Conservation (phyloP, 805 yeast genomes). For the Metschnikowia hibisci region DNA sequence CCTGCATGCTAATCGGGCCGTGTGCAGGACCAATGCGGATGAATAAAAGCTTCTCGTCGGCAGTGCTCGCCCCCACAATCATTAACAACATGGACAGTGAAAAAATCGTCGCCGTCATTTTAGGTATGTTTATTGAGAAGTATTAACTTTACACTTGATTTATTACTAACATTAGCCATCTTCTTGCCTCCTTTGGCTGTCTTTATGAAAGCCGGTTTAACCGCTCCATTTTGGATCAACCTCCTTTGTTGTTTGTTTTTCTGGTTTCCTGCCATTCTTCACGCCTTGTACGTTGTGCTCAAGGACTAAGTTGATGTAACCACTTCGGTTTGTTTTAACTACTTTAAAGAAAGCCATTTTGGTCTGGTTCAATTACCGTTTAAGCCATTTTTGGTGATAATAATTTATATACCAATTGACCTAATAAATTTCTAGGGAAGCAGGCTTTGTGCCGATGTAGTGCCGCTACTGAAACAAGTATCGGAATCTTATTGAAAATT, state of each 20-base stretch:
- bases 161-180: slow-evolving; percentile 42
- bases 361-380: too few relatives aligned
- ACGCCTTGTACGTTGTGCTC: slow-evolving; percentile 63
- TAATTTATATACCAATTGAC: too few relatives aligned
- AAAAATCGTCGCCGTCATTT: slow-evolving; percentile 37
- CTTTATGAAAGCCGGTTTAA: slow-evolving; percentile 62
- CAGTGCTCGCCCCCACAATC: background rate
- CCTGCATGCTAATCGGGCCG: background rate
- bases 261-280: slow-evolving; percentile 80
- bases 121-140: slow-evolving; percentile 23
- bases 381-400: too few relatives aligned
- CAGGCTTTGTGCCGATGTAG: too few relatives aligned
- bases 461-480: too few relatives aligned
- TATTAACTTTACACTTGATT: background rate
- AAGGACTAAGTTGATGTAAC: slow-evolving; percentile 11
- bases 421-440: too few relatives aligned
- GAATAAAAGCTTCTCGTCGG: background rate
- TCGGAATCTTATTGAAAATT: too few relatives aligned
- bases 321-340: too few relatives aligned
- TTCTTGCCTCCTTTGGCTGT: slow-evolving; percentile 77
- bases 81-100: slow-evolving; percentile 32
- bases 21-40: background rate
- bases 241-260: slow-evolving; percentile 55
- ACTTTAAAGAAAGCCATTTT: too few relatives aligned
- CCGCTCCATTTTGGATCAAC: slow-evolving; percentile 62